These are phyloP conservation scores for Lophium mytilinum DNA, from an alignment of 495 filamentous ascomycete species.

Conservation along the genomic window DNA sequence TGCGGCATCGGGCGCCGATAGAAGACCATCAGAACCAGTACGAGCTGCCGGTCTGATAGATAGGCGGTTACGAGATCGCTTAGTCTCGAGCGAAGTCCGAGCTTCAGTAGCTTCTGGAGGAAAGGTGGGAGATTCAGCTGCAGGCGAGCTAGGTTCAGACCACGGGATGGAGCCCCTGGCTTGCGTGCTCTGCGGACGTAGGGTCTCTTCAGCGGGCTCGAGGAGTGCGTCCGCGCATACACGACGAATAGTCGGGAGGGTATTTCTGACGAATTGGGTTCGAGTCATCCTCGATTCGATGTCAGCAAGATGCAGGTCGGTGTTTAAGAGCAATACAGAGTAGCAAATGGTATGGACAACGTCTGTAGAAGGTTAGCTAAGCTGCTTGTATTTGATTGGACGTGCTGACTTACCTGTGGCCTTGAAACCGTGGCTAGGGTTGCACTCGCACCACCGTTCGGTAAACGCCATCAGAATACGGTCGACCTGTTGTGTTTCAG, in stretches of 20 bases:
- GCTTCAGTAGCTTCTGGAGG: slow-evolving; percentile 16
- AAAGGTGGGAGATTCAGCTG: slow-evolving; percentile 22
- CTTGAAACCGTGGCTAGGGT: slow-evolving; percentile 91
- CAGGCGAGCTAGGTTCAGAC: slow-evolving; percentile 32
- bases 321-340: slow-evolving; percentile 90
- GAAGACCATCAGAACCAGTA: slow-evolving; percentile 29
- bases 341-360: slow-evolving; percentile 97
- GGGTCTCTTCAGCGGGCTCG: slow-evolving; percentile 57
- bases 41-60: slow-evolving; percentile 29
- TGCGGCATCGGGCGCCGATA: slow-evolving; percentile 27
- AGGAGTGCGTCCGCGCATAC: slow-evolving; percentile 63
- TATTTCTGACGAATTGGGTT: slow-evolving; percentile 91
- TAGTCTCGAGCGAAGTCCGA: slow-evolving; percentile 29
- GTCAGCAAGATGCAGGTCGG: slow-evolving; percentile 89
- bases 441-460: slow-evolving; percentile 86
- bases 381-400: background rate
- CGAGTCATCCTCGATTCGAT: slow-evolving; percentile 95
- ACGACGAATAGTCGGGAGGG: slow-evolving; percentile 77
- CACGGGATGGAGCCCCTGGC: slow-evolving; percentile 33
- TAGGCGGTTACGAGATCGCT: slow-evolving; percentile 27
- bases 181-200: slow-evolving; percentile 41
- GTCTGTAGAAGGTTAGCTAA: slow-evolving; percentile 38
- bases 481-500: slow-evolving; percentile 95
- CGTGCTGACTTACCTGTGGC: slow-evolving; percentile 53
- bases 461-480: slow-evolving; percentile 85